Evolutionary conservation across 2,329 filamentous ascomycete genomes (phyloP).

Genomic region (Colletotrichum sp.): DNA sequence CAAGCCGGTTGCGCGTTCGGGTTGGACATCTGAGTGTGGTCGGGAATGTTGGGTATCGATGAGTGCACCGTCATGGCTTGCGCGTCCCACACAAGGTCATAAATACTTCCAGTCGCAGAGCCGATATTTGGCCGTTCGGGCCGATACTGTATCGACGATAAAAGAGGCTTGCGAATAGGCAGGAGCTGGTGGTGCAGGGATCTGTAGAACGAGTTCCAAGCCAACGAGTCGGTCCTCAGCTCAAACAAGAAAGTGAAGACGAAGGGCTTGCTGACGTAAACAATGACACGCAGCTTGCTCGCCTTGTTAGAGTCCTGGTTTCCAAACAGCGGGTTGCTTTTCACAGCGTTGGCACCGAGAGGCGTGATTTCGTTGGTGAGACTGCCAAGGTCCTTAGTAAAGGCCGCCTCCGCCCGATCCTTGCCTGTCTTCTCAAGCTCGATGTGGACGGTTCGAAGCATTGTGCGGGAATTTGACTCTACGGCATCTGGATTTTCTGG

Average conservation of each 20-base stretch:
- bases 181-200: slow-evolving; percentile 65
- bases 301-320: slow-evolving; percentile 58
- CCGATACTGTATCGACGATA: slow-evolving; percentile 61
- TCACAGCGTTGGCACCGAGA: slow-evolving; percentile 17
- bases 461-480: slow-evolving; percentile 57
- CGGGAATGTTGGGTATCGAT: slow-evolving; percentile 70
- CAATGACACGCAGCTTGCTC: slow-evolving; percentile 67
- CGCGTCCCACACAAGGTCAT: slow-evolving; percentile 68
- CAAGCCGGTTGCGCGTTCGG: slow-evolving; percentile 38
- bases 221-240: slow-evolving; percentile 61
- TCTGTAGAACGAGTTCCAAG: slow-evolving; percentile 60
- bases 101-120: slow-evolving; percentile 48
- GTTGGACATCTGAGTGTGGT: slow-evolving; percentile 32
- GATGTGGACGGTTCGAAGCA: slow-evolving; percentile 70
- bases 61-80: slow-evolving; percentile 59
- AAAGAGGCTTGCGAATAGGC: slow-evolving; percentile 61
- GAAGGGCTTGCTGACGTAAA: slow-evolving; percentile 77
- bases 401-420: slow-evolving; percentile 46
- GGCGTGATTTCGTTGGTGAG: slow-evolving; percentile 12
- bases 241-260: slow-evolving; percentile 78
- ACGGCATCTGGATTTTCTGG: slow-evolving; percentile 32
- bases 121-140: slow-evolving; percentile 51
- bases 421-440: slow-evolving; percentile 56
- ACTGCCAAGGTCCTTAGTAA: slow-evolving; percentile 46
- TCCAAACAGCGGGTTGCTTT: slow-evolving; percentile 33